Evolutionary conservation across 2,329 filamentous ascomycete species (phyloP), one percentile per base, ranked within the genome.

Genomic region (Aaosphaeria pasadenensis): DNA sequence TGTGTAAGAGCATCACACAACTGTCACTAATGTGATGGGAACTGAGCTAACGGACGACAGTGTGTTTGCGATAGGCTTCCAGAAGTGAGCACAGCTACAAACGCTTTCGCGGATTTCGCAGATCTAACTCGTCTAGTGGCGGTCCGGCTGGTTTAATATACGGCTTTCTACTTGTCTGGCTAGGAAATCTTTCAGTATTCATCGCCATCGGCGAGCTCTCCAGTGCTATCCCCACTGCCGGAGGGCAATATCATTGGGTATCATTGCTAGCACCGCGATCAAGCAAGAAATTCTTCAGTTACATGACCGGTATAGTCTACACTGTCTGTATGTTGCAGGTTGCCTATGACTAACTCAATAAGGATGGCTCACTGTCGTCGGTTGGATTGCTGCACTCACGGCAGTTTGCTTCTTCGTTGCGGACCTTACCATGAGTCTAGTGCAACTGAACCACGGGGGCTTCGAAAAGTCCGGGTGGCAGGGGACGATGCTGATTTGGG

Each of bases 401-500:
- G 58, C 65, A 3, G 62, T 63, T 7, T 65, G 59, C 51, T 71
- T 64, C 50, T 66, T 71, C 33, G 62, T 66, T 13, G 60, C 64
- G 17, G 64, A 69, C 29, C 44, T 69, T 9, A 59, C 65, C 7
- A 50, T 70, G n/a, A 57, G 62, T 30, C 52, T 71, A 2, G 58
- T 69, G 11, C 59, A 51, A 28, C 56, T 79, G n/a, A 76, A 72
- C 38, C 49, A 73, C 11, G 47, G 39, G 3, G 52, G 54, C 2
- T 77, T 77, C 50, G 43, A 57, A 3, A 52, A 64, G 7, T 54
- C 74, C 48, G 59, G 67, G 11, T 81, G 77, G 77, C 78, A 82
- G 42, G 74, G 70, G 1, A 80, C 78, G 0, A 64, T 81, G 0
- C 59, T 81, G 1, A 65, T 75, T 30, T 79, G 74, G 60, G 76